Conservation (phyloP, 352 stramenopile genomes). For the Phytophthora boehmeriae region DNA sequence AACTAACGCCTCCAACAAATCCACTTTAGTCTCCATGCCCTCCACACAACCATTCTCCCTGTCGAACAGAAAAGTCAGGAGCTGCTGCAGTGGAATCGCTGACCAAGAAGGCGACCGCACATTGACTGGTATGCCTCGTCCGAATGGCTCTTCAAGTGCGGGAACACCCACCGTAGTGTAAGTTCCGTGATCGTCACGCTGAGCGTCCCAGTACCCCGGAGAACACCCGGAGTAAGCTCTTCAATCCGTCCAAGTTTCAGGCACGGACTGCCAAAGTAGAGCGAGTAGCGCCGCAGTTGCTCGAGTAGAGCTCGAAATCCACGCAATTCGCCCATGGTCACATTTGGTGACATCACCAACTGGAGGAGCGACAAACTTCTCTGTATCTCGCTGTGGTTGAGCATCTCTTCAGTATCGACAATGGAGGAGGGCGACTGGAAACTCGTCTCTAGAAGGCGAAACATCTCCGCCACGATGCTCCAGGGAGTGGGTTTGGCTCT, state of each 20-base stretch:
- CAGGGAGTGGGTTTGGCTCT: constrained; percentile 23
- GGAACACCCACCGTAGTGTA: constrained; percentile 13
- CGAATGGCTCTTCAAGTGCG: constrained; percentile 3
- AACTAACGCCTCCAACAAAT: constrained; percentile 13
- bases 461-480: constrained; percentile 19
- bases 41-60: constrained; percentile 5
- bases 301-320: constrained; percentile 19
- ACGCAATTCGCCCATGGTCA: constrained; percentile 16
- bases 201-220: constrained; percentile 8
- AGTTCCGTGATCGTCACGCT: constrained; percentile 23
- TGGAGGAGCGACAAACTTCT: constrained; percentile 9
- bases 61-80: constrained; percentile 21
- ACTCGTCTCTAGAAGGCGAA: constrained; percentile 15
- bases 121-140: constrained; percentile 4
- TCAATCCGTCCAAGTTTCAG: constrained; percentile 21
- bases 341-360: constrained; percentile 13
- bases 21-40: constrained; percentile 15
- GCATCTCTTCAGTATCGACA: constrained; percentile 12
- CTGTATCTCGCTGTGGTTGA: constrained; percentile 16
- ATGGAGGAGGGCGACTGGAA: constrained; percentile 19
- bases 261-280: constrained; percentile 20
- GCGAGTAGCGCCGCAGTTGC: constrained; percentile 23
- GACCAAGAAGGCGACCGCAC: constrained; percentile 6
- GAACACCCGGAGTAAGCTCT: constrained; percentile 1
- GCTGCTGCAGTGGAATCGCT: constrained; percentile 16